Conservation (phyloP, 495 filamentous ascomycete genomes). For the Talaromyces thailandensis region DNA sequence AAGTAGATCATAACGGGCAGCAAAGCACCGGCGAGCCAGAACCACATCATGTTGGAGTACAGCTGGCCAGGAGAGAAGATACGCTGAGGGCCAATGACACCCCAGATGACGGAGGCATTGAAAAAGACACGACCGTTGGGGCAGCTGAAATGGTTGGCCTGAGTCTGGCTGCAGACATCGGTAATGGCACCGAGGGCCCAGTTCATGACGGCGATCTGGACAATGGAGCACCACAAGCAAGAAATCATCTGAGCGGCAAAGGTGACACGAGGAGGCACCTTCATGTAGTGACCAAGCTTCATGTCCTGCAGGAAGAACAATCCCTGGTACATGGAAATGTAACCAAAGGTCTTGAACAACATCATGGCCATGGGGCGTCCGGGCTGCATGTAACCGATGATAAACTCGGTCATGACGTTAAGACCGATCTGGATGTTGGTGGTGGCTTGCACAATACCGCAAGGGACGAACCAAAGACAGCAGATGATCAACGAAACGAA, state of each 20-base stretch:
- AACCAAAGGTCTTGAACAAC: slow-evolving; percentile 56
- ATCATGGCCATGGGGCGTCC: slow-evolving; percentile 55
- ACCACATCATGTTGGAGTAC: slow-evolving; percentile 37
- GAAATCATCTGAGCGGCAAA: slow-evolving; percentile 50
- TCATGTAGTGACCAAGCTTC: slow-evolving; percentile 59
- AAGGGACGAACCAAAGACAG: slow-evolving; percentile 41
- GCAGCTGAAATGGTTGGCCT: slow-evolving; percentile 49
- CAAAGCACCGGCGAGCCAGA: slow-evolving; percentile 40
- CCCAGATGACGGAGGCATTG: slow-evolving; percentile 48
- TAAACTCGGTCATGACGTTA: slow-evolving; percentile 54
- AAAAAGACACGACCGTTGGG: slow-evolving; percentile 56
- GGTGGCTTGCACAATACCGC: slow-evolving; percentile 44
- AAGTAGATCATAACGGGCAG: slow-evolving; percentile 39
- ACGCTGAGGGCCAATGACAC: slow-evolving; percentile 39
- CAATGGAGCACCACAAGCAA: slow-evolving; percentile 46
- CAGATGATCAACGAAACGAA: slow-evolving; percentile 42
- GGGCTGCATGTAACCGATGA: slow-evolving; percentile 55
- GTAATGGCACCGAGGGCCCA: slow-evolving; percentile 50
- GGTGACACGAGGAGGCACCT: slow-evolving; percentile 51
- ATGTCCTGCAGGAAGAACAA: slow-evolving; percentile 43
- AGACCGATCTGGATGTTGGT: slow-evolving; percentile 46
- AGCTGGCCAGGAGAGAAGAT: slow-evolving; percentile 43
- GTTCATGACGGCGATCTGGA: slow-evolving; percentile 52
- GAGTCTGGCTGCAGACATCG: slow-evolving; percentile 38
- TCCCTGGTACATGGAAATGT: slow-evolving; percentile 49